phyloP scores from a whole-genome alignment of 2,329 filamentous ascomycete species.

The Fusarium clavum region DNA sequence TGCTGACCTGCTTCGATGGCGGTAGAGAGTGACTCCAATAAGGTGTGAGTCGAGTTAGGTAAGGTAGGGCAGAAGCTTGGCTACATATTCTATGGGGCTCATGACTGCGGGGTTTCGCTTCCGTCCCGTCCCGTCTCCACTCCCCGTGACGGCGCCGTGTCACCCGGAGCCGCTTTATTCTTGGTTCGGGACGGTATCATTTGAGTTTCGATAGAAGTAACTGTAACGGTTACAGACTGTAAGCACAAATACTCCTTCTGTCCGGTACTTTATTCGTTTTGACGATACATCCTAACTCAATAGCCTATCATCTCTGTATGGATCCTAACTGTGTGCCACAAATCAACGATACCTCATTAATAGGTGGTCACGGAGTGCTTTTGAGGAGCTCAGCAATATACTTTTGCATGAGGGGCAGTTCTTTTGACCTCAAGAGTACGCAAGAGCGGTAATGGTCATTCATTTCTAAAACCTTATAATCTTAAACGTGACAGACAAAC shows the following conservation, averaged over 20 bases:
- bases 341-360: background rate
- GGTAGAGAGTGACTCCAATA: background rate
- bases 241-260: background rate
- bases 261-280: background rate
- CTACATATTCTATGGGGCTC: constrained; percentile 27
- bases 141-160: constrained; percentile 30
- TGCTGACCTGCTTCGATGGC: background rate
- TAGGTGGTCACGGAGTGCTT: background rate
- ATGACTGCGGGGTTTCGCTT: constrained; percentile 30
- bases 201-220: background rate
- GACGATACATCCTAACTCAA: background rate
- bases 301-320: background rate
- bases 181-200: constrained; percentile 1
- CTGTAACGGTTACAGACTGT: background rate
- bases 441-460: background rate
- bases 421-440: background rate
- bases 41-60: constrained; percentile 5
- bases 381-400: background rate
- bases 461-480: background rate
- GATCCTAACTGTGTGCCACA: background rate
- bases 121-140: constrained; percentile 11
- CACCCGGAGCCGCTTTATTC: constrained; percentile 14
- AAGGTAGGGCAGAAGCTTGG: constrained; percentile 16
- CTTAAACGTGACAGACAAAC: background rate
- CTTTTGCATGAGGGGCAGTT: background rate